Evolutionary conservation across 1,139 yeast genomes (phyloP).

Genomic region (Taphrina pruni): DNA sequence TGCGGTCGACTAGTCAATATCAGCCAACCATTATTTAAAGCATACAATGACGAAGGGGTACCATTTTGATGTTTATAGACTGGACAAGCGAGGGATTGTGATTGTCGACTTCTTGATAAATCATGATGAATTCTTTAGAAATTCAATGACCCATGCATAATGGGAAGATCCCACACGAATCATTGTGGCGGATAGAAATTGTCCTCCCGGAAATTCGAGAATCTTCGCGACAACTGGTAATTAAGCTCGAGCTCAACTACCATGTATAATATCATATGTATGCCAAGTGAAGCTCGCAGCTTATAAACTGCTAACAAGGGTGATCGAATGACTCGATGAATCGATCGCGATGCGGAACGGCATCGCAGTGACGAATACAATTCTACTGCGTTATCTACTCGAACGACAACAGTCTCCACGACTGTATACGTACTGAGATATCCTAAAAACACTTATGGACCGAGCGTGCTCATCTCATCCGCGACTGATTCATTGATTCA

Average conservation of each 20-base stretch:
- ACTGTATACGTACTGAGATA: slow-evolving; percentile 30
- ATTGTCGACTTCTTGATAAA: too few relatives aligned
- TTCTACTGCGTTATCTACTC: slow-evolving; percentile 36
- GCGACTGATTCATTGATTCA: neutral
- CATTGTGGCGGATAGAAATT: slow-evolving; percentile 13
- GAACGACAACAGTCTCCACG: slow-evolving; percentile 21
- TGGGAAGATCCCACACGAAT: slow-evolving; percentile 1
- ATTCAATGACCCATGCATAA: neutral
- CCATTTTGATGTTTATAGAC: neutral
- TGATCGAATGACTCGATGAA: neutral
- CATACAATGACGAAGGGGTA: neutral
- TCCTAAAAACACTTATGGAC: neutral
- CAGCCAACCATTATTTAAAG: neutral
- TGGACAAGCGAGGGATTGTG: too few relatives aligned
- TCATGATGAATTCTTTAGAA: neutral
- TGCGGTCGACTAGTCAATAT: slow-evolving; percentile 55
- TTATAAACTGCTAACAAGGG: neutral
- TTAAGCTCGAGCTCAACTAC: neutral
- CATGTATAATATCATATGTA: neutral
- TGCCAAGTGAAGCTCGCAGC: too few relatives aligned
- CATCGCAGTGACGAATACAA: slow-evolving; percentile 19
- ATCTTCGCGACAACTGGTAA: neutral
- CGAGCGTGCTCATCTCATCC: neutral
- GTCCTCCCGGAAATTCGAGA: slow-evolving; percentile 14
- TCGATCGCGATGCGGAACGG: neutral